Conservation (phyloP, 768 basidiomycete species). For the Lactifluus echinatus region DNA sequence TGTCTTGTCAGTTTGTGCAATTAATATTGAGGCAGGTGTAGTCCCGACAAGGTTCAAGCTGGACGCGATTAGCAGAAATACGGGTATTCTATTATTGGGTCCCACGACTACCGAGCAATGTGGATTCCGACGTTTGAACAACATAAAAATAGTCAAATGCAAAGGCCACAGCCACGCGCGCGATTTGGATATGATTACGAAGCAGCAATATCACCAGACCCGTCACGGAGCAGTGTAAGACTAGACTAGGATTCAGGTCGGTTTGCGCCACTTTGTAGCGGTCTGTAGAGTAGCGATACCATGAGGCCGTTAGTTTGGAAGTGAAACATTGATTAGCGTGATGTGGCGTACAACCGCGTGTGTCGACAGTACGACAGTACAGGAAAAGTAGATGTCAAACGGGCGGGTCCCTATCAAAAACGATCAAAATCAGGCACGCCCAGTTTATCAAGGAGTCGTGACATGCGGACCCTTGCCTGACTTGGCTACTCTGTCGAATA, state of each 20-base stretch:
- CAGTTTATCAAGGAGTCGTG: background rate
- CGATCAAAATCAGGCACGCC: background rate
- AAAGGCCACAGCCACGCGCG: background rate
- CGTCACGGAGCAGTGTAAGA: background rate
- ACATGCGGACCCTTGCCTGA: background rate
- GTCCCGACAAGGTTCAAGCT: background rate
- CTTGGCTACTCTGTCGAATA: background rate
- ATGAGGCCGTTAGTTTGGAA: background rate
- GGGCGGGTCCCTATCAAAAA: background rate
- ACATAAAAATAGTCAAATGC: background rate
- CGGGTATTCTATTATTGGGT: background rate
- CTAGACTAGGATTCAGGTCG: background rate
- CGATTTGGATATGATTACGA: background rate
- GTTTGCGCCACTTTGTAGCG: background rate
- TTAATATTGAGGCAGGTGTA: no score
- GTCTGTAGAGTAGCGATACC: background rate
- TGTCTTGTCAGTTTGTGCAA: no score
- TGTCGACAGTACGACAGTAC: background rate
- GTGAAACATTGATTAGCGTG: constrained; percentile 3
- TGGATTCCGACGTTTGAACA: background rate
- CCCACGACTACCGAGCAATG: background rate
- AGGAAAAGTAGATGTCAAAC: background rate
- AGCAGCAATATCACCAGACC: background rate
- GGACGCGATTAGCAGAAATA: background rate
- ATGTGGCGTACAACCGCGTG: background rate